These are phyloP conservation scores for Suillus bovinus DNA, from an alignment of 768 basidiomycete species.

Conservation along the genomic window DNA sequence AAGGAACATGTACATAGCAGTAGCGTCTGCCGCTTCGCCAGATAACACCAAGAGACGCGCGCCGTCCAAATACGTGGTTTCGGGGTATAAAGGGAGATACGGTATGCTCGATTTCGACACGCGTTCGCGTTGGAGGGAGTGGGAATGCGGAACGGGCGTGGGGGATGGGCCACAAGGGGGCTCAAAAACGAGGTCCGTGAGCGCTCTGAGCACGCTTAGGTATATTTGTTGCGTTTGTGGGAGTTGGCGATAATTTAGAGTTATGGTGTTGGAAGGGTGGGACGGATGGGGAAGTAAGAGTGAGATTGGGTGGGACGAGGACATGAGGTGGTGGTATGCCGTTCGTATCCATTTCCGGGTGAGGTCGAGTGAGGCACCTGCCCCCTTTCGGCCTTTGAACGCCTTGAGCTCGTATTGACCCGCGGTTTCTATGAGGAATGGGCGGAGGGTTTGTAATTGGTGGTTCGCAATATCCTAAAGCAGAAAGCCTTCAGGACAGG, in stretches of 20 bases:
- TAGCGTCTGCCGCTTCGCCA: slow-evolving; percentile 73
- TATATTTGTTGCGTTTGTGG: slow-evolving; percentile 48
- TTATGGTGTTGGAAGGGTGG: slow-evolving; percentile 42
- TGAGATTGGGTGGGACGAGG: slow-evolving; percentile 28
- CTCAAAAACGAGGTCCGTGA: slow-evolving; percentile 67
- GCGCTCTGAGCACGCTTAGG: slow-evolving; percentile 54
- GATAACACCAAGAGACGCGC: slow-evolving; percentile 64
- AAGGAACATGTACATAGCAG: slow-evolving; percentile 77
- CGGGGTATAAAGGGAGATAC: slow-evolving; percentile 56
- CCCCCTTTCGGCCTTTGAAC: slow-evolving; percentile 61
- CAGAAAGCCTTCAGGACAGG: slow-evolving; percentile 18
- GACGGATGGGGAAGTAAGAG: slow-evolving; percentile 41
- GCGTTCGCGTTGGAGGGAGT: slow-evolving; percentile 26
- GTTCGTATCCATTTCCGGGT: slow-evolving; percentile 68
- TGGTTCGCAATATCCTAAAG: slow-evolving; percentile 93
- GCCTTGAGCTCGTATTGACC: slow-evolving; percentile 78
- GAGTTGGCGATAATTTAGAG: slow-evolving; percentile 48
- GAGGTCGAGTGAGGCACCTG: slow-evolving; percentile 45
- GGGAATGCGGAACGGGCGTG: background rate
- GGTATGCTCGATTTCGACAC: slow-evolving; percentile 27
- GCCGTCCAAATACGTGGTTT: slow-evolving; percentile 81
- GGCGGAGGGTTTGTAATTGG: slow-evolving; percentile 88
- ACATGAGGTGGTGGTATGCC: slow-evolving; percentile 49
- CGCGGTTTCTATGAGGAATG: slow-evolving; percentile 81
- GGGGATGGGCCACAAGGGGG: slow-evolving; percentile 35